A percentile compares a stretch with the other conserved stretches of the same genome.
phyloP scores from a whole-genome alignment of 164 flowering plant species.

The Stephania japonica region DNA sequence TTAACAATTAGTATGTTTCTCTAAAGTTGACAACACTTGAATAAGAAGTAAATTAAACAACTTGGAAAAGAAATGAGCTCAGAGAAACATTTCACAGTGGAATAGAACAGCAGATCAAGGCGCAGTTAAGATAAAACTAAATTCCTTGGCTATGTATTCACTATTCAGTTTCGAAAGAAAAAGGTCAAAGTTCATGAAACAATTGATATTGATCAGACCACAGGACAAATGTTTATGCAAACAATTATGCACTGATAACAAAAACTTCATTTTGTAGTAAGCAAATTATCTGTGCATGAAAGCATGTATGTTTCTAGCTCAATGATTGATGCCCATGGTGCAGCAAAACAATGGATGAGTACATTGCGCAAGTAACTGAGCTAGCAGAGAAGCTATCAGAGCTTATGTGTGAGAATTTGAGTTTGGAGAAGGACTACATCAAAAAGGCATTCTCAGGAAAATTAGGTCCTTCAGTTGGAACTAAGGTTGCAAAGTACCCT shows the following conservation, averaged over 20 bases:
- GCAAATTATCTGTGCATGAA: not conserved
- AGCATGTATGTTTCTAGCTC: not conserved
- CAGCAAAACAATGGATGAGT: slow-evolving; percentile 8
- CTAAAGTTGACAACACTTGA: not conserved
- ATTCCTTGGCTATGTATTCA: not conserved
- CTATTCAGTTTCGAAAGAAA: not conserved
- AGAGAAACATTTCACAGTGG: not conserved
- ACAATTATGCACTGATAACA: not conserved
- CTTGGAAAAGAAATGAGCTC: not conserved
- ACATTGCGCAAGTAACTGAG: not conserved
- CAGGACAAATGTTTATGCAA: not conserved
- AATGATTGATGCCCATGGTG: slow-evolving; percentile 1
- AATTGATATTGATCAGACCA: not conserved
- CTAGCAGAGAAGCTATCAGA: slow-evolving; percentile 5
- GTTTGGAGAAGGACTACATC: slow-evolving; percentile 52
- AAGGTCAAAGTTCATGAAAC: not conserved
- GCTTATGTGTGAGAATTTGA: slow-evolving; percentile 63
- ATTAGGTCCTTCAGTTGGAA: slow-evolving; percentile 58
- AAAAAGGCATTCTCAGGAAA: slow-evolving; percentile 52
- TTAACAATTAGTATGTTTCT: not conserved
- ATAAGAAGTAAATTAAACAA: not conserved
- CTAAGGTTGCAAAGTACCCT: slow-evolving; percentile 77
- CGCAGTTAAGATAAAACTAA: not conserved
- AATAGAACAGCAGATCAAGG: not conserved
- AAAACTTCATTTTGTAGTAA: not conserved